Percentiles rank a stretch among this genome's conserved stretches.
Evolutionary conservation across 148 eudicot genomes (phyloP).

Genomic region (Vaccinium myrtillus): DNA sequence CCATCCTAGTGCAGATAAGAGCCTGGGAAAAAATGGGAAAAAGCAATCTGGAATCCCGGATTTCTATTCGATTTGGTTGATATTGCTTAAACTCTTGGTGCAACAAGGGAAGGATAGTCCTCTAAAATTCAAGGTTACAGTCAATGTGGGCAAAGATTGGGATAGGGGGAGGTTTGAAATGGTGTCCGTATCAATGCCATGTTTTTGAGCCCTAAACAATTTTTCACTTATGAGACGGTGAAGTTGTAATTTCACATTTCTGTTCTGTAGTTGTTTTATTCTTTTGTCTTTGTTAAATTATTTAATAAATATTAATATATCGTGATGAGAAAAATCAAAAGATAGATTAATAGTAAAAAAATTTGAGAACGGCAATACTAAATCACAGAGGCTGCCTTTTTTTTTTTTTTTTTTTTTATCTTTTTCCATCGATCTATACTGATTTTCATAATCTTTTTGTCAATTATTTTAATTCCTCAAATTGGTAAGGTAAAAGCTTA

Average conservation of each 20-base stretch:
- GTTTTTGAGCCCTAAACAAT: background rate
- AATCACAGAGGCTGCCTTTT: too few species aligned
- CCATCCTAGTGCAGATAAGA: constrained; percentile 9
- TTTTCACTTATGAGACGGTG: background rate
- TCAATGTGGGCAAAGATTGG: constrained; percentile 42
- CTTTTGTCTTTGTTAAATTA: too few species aligned
- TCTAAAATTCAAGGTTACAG: constrained; percentile 50
- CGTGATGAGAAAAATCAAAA: too few species aligned
- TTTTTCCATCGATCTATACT: too few species aligned
- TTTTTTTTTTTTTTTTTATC: too few species aligned
- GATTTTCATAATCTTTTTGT: too few species aligned
- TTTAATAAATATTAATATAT: too few species aligned
- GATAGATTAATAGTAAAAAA: too few species aligned
- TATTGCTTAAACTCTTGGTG: constrained; percentile 52
- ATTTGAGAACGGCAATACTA: too few species aligned
- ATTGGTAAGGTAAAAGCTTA: too few species aligned
- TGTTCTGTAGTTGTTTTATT: too few species aligned
- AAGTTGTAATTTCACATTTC: background rate
- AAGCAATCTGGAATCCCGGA: constrained; percentile 22
- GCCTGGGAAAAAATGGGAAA: constrained; percentile 15
- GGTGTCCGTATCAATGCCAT: constrained; percentile 50
- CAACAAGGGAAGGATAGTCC: constrained; percentile 60
- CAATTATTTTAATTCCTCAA: too few species aligned
- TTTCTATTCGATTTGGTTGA: constrained; percentile 64
- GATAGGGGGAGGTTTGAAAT: constrained; percentile 77